These are phyloP conservation scores for Pseudopyricularia javanii DNA, from an alignment of 2,329 filamentous ascomycete genomes.

Conservation along the genomic window DNA sequence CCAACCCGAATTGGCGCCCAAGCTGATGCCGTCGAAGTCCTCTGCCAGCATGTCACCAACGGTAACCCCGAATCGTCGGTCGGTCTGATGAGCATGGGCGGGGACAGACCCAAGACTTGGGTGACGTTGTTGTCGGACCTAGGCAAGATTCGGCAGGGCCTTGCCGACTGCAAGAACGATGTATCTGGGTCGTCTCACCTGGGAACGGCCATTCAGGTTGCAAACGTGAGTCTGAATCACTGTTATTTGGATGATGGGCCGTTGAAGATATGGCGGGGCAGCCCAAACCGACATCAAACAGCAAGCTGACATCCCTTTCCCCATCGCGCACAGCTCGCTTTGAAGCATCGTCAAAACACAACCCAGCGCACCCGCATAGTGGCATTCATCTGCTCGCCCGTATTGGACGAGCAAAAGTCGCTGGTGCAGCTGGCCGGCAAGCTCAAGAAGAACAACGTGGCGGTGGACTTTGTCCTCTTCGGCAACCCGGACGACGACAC, in stretches of 20 bases:
- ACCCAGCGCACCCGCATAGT: slow-evolving; percentile 93
- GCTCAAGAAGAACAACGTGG: slow-evolving; percentile 97
- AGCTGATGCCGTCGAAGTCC: slow-evolving; percentile 84
- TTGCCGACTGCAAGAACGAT: slow-evolving; percentile 82
- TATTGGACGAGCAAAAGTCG: slow-evolving; percentile 79
- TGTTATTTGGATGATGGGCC: neutral
- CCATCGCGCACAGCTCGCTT: slow-evolving; percentile 54
- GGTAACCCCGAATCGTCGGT: slow-evolving; percentile 95
- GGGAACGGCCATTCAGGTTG: slow-evolving; percentile 89
- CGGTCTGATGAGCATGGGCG: slow-evolving; percentile 97
- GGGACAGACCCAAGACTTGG: slow-evolving; percentile 91
- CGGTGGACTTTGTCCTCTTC: slow-evolving; percentile 89
- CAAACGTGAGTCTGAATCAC: slow-evolving; percentile 52
- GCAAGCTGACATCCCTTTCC: neutral
- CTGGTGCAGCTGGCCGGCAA: slow-evolving; percentile 86
- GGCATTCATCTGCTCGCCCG: slow-evolving; percentile 88
- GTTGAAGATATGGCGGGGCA: neutral
- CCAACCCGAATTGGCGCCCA: slow-evolving; percentile 95
- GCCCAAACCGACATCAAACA: neutral
- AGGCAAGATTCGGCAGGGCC: slow-evolving; percentile 83
- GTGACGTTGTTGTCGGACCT: slow-evolving; percentile 94
- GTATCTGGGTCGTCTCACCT: slow-evolving; percentile 83
- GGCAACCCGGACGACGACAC: slow-evolving; percentile 84
- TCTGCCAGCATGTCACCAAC: slow-evolving; percentile 92
- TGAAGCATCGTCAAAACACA: slow-evolving; percentile 98